Evolutionary conservation across 2,329 filamentous ascomycete species (phyloP), one percentile per base, ranked within the genome.

Genomic region (Pseudogymnoascus sp.): DNA sequence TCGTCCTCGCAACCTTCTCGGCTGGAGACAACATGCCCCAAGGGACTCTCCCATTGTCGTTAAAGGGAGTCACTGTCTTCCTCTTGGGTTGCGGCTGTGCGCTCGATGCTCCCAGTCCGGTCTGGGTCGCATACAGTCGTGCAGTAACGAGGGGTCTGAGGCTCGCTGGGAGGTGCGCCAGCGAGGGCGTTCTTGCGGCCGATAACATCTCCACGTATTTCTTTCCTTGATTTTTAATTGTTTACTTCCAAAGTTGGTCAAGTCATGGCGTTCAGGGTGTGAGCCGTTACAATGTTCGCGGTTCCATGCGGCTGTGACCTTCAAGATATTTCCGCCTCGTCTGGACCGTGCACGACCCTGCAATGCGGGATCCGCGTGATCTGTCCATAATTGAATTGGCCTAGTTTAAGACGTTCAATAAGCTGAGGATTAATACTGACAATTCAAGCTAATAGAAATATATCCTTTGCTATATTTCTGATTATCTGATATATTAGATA

Each of bases 1-100:
- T 93, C 7, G 91, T 90, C 40, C 93, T 84, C 23, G 88, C 89
- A 2, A 87, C 86, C 75, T 96, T 97, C 74, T 97, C 93, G 59
- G 79, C 79, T 0, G 77, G 79, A 0, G 88, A 91, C 2, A 97
- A 82, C 62, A 95, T 82, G 2, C 79, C 82, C 93, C 93, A 97
- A 3, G 86, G 85, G 1, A 96, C 86, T 67, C 83, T 82, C 7
- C 93, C 93, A 71, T 91, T 89, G 70, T 97, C 93, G 70, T 91
- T 95, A 71, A 93, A 87, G 0, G 93, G 84, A 0, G 92, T 96
- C 26, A 97, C 86, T 40, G 86, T 82, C 71, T 83, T 87, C 62
- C 90, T 83, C 67, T 81, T 83, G 11, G 80, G 68, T 21, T 70
- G 66, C 61, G 70, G 66, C 38, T 70, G 64, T 35, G 73, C 65